Evolutionary conservation across 495 filamentous ascomycete genomes (phyloP).

Genomic region (Penicillium pulvis): DNA sequence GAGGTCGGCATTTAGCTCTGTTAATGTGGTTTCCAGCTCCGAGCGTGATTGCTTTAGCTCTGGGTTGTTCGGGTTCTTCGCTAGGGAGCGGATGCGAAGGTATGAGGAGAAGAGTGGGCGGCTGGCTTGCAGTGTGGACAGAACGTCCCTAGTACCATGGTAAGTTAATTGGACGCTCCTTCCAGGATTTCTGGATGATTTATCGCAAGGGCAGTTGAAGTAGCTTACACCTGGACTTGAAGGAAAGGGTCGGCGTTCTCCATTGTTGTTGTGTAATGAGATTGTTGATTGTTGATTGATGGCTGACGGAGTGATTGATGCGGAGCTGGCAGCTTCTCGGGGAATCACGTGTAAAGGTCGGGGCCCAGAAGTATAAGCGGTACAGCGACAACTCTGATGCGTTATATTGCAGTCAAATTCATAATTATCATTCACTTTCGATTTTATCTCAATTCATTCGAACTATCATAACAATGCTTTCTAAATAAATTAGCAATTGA

Average conservation of each 20-base stretch:
- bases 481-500: not conserved
- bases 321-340: slow-evolving; percentile 6
- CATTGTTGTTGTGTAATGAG: slow-evolving; percentile 40
- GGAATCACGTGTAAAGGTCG: slow-evolving; percentile 18
- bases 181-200: not conserved
- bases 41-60: slow-evolving; percentile 81
- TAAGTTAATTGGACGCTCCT: slow-evolving; percentile 11
- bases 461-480: no score
- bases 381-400: not conserved
- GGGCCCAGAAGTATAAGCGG: not conserved
- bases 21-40: slow-evolving; percentile 78
- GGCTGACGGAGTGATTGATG: slow-evolving; percentile 6
- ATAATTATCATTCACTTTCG: not conserved
- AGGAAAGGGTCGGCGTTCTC: slow-evolving; percentile 86
- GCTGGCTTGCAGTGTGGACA: slow-evolving; percentile 73
- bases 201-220: not conserved
- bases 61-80: slow-evolving; percentile 68
- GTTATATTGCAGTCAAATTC: not conserved
- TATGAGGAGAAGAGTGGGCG: slow-evolving; percentile 91
- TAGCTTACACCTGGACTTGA: slow-evolving; percentile 79
- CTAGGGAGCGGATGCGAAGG: slow-evolving; percentile 89
- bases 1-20: slow-evolving; percentile 80
- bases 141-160: slow-evolving; percentile 68
- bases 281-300: not conserved
- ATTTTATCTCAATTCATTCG: not conserved